Percentiles rank a stretch among this genome's conserved stretches.
phyloP scores from a whole-genome alignment of 2,329 filamentous ascomycete species.

The Madurella fahalii region DNA sequence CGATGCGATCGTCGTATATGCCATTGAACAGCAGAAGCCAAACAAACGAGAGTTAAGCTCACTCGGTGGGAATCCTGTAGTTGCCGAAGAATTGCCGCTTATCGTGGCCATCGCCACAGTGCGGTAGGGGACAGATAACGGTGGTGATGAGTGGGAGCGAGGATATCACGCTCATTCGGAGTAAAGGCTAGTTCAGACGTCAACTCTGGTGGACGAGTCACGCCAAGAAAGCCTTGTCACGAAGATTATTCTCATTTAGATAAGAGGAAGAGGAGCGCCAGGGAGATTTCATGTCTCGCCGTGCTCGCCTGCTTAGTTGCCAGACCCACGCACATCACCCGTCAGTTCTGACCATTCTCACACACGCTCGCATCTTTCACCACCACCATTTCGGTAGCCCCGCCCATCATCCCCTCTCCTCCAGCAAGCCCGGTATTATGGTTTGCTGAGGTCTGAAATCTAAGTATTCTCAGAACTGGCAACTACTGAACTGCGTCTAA shows the following conservation, averaged over 20 bases:
- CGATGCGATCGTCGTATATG: neutral
- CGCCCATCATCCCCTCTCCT: neutral
- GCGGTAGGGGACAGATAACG: neutral
- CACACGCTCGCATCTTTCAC: neutral
- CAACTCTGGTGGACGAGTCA: too few relatives aligned
- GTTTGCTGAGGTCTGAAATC: neutral
- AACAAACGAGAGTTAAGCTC: conserved; percentile 2
- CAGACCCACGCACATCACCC: too few relatives aligned
- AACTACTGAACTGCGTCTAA: neutral
- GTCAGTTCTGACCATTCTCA: too few relatives aligned
- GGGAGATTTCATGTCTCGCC: too few relatives aligned
- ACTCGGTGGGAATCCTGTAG: neutral
- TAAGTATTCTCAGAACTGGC: neutral
- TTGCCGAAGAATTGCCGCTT: conserved; percentile 4
- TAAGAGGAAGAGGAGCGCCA: too few relatives aligned
- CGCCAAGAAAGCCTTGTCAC: too few relatives aligned
- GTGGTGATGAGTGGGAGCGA: neutral
- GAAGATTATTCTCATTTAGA: too few relatives aligned
- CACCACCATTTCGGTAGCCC: neutral
- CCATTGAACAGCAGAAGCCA: neutral
- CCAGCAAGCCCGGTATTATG: too few relatives aligned
- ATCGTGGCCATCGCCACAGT: neutral
- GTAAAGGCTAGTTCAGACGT: too few relatives aligned
- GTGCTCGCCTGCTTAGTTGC: too few relatives aligned
- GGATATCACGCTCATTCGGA: too few relatives aligned